Evolutionary conservation across 2,329 filamentous ascomycete species (phyloP).

Genomic region (Pseudocercospora musae): DNA sequence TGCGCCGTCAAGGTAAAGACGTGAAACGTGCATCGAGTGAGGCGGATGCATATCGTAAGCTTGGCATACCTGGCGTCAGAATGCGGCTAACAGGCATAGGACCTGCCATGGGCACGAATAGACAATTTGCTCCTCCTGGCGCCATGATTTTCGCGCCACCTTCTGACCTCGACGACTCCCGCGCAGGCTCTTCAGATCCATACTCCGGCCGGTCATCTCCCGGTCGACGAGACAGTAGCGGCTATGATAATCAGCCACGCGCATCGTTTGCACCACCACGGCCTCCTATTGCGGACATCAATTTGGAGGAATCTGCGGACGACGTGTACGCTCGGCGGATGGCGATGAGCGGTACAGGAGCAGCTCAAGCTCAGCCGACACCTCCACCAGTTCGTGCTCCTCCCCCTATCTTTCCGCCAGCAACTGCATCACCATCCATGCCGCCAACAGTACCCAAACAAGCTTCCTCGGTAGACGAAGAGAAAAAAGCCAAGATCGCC

Average conservation of each 20-base stretch:
- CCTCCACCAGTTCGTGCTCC: background rate
- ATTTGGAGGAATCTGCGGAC: conserved; percentile 63
- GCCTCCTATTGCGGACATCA: conserved; percentile 32
- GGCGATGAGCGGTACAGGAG: conserved; percentile 49
- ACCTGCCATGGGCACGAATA: conserved; percentile 37
- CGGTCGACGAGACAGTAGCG: background rate
- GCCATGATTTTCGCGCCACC: conserved; percentile 38
- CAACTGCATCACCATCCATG: conserved; percentile 19
- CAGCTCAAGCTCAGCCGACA: conserved; percentile 24
- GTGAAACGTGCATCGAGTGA: conserved; percentile 45
- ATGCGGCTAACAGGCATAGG: conserved; percentile 14
- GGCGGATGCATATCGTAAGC: conserved; percentile 32
- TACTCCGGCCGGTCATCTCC: conserved; percentile 13
- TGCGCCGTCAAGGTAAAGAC: conserved; percentile 42
- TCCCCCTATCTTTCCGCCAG: conserved; percentile 1
- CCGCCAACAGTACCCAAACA: conserved; percentile 22
- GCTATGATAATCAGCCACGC: conserved; percentile 3
- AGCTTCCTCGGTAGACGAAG: conserved; percentile 10
- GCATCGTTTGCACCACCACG: conserved; percentile 49
- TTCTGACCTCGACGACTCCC: conserved; percentile 11
- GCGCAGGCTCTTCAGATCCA: background rate
- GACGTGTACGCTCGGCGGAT: conserved; percentile 66
- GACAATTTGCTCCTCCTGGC: conserved; percentile 33
- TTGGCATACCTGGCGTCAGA: background rate
- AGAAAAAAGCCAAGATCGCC: conserved; percentile 22